A percentile compares a stretch with the other conserved stretches of the same genome.
Evolutionary conservation across 2,329 filamentous ascomycete species (phyloP).

Genomic region (Alternaria longipes): DNA sequence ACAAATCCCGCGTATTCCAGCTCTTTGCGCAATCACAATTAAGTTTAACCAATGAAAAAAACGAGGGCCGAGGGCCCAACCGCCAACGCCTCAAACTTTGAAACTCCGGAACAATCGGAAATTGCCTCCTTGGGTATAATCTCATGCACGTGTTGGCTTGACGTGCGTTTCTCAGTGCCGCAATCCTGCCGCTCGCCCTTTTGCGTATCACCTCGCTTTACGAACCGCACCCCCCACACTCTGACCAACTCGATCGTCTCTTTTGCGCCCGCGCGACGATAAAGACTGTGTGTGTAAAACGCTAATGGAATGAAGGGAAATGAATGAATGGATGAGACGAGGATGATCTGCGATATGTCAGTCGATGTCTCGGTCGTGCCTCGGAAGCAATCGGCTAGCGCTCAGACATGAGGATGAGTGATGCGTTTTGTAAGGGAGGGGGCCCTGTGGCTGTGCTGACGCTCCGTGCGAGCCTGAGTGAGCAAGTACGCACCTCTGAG

Average conservation of each 20-base stretch:
- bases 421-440: constrained; percentile 6
- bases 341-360: constrained; percentile 21
- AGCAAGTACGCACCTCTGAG: constrained; percentile 6
- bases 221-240: constrained; percentile 8
- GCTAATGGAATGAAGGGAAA: constrained; percentile 16
- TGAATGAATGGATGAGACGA: constrained; percentile 15
- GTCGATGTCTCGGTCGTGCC: constrained; percentile 8
- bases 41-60: constrained; percentile 16
- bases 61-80: constrained; percentile 8
- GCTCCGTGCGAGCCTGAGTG: neutral
- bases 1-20: constrained; percentile 18
- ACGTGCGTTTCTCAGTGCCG: constrained; percentile 5
- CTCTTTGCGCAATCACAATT: constrained; percentile 16
- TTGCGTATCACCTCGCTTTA: constrained; percentile 1
- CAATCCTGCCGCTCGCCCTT: constrained; percentile 10
- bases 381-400: constrained; percentile 9
- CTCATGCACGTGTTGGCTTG: constrained; percentile 21
- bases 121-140: constrained; percentile 27
- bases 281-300: constrained; percentile 10
- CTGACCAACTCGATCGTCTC: constrained; percentile 9
- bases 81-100: constrained; percentile 16
- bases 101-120: constrained; percentile 26
- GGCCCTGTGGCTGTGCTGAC: constrained; percentile 7
- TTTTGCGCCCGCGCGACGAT: constrained; percentile 29
- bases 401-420: constrained; percentile 8